These are phyloP conservation scores for Blastobotrys raffinosifermentans DNA, from an alignment of 1,139 yeast species.

Conservation along the genomic window DNA sequence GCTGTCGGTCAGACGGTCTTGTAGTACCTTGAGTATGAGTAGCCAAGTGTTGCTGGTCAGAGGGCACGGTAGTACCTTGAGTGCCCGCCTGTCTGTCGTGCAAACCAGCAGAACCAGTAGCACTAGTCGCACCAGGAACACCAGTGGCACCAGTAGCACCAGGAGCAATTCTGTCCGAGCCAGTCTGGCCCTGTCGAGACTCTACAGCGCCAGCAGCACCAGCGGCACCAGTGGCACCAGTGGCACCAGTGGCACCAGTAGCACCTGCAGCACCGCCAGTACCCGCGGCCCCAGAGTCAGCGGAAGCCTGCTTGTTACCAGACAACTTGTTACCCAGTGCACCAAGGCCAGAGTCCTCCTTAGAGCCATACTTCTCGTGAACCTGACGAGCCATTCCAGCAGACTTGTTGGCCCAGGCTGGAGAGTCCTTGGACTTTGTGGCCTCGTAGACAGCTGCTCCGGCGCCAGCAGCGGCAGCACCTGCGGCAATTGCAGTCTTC, in stretches of 20 bases:
- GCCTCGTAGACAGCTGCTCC: slow-evolving; percentile 1
- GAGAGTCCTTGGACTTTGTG: not conserved
- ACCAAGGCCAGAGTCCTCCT: not conserved
- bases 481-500: slow-evolving; percentile 1
- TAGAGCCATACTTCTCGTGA: slow-evolving; percentile 1
- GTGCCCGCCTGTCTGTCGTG: too few relatives aligned
- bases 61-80: too few relatives aligned
- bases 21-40: too few relatives aligned
- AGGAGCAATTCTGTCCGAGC: not conserved
- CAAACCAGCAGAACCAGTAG: too few relatives aligned
- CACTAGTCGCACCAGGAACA: too few relatives aligned
- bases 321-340: not conserved
- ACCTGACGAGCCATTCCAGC: slow-evolving; percentile 7
- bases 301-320: not conserved
- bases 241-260: slow-evolving; percentile 4
- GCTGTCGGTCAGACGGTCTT: too few relatives aligned
- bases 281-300: slow-evolving; percentile 8
- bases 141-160: slow-evolving; percentile 6
- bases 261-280: slow-evolving; percentile 8
- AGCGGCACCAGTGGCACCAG: slow-evolving; percentile 6
- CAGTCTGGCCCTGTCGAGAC: not conserved
- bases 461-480: slow-evolving; percentile 6
- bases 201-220: not conserved
- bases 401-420: not conserved
- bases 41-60: too few relatives aligned